Conservation (phyloP, 176 grass and related monocot species). For the Poa annua region DNA sequence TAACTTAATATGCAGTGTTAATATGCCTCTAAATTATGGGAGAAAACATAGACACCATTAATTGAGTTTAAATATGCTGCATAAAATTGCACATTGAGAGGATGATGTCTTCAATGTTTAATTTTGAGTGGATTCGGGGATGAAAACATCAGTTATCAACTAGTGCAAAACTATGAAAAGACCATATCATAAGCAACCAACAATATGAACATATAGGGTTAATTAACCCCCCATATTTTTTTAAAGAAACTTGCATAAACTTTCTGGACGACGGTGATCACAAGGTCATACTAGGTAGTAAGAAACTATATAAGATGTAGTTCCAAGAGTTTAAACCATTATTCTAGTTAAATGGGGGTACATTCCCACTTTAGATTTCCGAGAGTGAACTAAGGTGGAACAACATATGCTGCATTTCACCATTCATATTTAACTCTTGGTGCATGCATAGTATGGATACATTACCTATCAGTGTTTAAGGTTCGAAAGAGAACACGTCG, state of each 20-base stretch:
- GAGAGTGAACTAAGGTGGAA: not conserved
- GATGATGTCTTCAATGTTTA: not conserved
- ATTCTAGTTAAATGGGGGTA: not conserved
- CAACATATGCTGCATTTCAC: not conserved
- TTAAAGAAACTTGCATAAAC: not conserved
- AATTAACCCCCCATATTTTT: not conserved
- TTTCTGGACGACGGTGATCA: not conserved
- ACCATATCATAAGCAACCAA: not conserved
- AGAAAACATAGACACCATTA: not conserved
- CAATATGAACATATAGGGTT: not conserved
- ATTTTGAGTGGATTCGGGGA: not conserved
- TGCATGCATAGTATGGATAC: not conserved
- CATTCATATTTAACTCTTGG: not conserved
- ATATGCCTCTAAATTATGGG: not conserved
- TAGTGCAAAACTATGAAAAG: not conserved
- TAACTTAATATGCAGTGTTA: not conserved
- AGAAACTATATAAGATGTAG: not conserved
- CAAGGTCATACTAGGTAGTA: not conserved
- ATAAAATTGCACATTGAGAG: not conserved
- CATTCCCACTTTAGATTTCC: not conserved
- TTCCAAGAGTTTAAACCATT: not conserved
- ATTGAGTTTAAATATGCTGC: not conserved
- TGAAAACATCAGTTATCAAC: not conserved
- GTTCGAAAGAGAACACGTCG: constrained; percentile 75
- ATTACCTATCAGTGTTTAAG: constrained; percentile 79